phyloP scores from a whole-genome alignment of 225 moss, liverwort and hornwort species.

The Climacium dendroides region DNA sequence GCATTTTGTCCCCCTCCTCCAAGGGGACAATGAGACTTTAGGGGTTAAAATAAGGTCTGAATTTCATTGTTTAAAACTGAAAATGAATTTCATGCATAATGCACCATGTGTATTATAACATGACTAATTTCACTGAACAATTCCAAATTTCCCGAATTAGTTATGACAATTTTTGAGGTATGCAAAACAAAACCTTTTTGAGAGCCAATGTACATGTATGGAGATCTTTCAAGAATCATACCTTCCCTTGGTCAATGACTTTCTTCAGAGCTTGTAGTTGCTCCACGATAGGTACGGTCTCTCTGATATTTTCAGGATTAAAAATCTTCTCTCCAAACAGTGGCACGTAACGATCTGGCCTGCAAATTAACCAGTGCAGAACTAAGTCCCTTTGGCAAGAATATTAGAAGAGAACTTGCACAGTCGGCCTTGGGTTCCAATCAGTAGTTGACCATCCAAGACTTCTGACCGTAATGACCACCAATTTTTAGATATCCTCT shows the following conservation, averaged over 20 bases:
- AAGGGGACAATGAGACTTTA: no score
- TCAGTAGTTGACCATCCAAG: neutral
- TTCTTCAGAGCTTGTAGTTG: conserved; percentile 70
- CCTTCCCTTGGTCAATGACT: conserved; percentile 79
- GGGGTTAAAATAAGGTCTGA: neutral
- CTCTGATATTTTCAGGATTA: conserved; percentile 20
- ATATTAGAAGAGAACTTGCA: neutral
- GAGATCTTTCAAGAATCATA: neutral
- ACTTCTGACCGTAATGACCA: neutral
- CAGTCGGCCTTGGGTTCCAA: neutral
- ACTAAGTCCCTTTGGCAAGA: neutral
- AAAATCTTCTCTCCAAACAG: conserved; percentile 48
- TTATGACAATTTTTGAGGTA: neutral
- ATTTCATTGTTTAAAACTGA: neutral
- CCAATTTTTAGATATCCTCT: neutral
- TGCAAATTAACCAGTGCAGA: conserved; percentile 2
- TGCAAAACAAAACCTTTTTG: neutral
- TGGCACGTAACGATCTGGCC: conserved; percentile 86
- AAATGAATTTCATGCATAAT: neutral
- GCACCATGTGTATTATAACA: neutral
- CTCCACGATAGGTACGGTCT: conserved; percentile 45
- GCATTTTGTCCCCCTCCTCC: no score
- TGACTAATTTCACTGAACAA: neutral
- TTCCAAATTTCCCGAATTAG: neutral
- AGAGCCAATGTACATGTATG: neutral